Evolutionary conservation across 1,284 basidiomycete species (phyloP).

Genomic region (Melampsora occidentalis): DNA sequence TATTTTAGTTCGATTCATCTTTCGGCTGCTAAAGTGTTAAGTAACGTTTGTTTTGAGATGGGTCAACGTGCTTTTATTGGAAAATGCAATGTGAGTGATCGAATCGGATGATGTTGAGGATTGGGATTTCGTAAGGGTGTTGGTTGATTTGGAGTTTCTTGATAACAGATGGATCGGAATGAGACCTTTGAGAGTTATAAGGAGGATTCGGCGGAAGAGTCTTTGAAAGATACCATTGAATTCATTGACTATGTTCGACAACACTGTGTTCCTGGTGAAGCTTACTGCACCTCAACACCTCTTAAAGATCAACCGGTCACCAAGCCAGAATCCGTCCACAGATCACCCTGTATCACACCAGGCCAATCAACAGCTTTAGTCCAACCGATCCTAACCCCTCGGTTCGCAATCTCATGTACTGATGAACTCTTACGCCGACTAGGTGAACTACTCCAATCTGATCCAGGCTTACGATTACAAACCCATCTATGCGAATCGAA

Average conservation of each 20-base stretch:
- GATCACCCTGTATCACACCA: background rate
- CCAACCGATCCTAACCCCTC: conserved; percentile 85
- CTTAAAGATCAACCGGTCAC: background rate
- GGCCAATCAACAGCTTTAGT: conserved; percentile 61
- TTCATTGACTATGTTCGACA: conserved; percentile 22
- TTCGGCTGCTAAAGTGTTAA: conserved; percentile 75
- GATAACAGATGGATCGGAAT: conserved; percentile 47
- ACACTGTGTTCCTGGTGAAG: background rate
- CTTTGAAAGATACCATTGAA: conserved; percentile 20
- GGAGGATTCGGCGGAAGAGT: conserved; percentile 24
- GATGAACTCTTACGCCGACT: conserved; percentile 67
- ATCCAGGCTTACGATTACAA: conserved; percentile 67
- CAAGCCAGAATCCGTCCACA: too few species aligned
- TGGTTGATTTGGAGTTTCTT: conserved; percentile 37
- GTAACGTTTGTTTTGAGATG: conserved; percentile 66
- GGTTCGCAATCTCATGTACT: conserved; percentile 91
- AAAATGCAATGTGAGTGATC: conserved; percentile 78
- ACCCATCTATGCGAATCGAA: conserved; percentile 89
- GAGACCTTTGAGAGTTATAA: conserved; percentile 20
- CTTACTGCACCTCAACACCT: conserved; percentile 28
- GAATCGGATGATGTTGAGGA: background rate
- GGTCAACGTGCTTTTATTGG: conserved; percentile 87
- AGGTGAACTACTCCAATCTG: conserved; percentile 59
- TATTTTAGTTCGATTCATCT: conserved; percentile 84
- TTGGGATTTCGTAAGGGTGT: too few species aligned